These are phyloP conservation scores for Volvox reticuliferus DNA, from an alignment of 139 green algal species.

Conservation along the genomic window DNA sequence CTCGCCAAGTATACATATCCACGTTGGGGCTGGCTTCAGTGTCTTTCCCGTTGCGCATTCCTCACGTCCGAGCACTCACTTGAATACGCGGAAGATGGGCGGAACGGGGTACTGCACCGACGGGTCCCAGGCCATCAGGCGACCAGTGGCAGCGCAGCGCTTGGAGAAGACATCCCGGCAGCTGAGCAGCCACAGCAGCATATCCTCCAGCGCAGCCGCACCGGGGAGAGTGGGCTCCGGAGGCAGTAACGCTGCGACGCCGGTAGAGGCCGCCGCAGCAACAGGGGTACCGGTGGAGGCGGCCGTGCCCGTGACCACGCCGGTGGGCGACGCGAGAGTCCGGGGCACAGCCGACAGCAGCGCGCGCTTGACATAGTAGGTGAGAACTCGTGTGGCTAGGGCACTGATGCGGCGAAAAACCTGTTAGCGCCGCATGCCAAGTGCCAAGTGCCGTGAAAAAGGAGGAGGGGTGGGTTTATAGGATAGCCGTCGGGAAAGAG, in stretches of 20 bases:
- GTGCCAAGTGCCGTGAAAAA: too few species aligned
- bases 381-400: slow-evolving; percentile 54
- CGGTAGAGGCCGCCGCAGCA: neutral
- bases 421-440: slow-evolving; percentile 24
- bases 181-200: slow-evolving; percentile 73
- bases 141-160: slow-evolving; percentile 54
- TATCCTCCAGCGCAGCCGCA: slow-evolving; percentile 60
- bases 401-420: slow-evolving; percentile 68
- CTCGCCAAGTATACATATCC: too few species aligned
- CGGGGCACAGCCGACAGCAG: slow-evolving; percentile 8
- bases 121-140: slow-evolving; percentile 66
- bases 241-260: neutral
- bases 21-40: too few species aligned
- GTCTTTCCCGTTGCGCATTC: neutral
- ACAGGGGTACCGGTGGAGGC: too few species aligned
- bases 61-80: slow-evolving; percentile 13
- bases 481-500: too few species aligned
- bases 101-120: slow-evolving; percentile 58
- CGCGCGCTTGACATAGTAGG: slow-evolving; percentile 46
- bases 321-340: neutral
- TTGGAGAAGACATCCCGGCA: slow-evolving; percentile 71
- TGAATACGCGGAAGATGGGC: slow-evolving; percentile 63
- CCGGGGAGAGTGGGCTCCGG: neutral
- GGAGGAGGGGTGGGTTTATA: too few species aligned
- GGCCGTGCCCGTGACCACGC: neutral